Conservation (phyloP, 2,329 filamentous ascomycete genomes). For the Trichoderma semiorbis region DNA sequence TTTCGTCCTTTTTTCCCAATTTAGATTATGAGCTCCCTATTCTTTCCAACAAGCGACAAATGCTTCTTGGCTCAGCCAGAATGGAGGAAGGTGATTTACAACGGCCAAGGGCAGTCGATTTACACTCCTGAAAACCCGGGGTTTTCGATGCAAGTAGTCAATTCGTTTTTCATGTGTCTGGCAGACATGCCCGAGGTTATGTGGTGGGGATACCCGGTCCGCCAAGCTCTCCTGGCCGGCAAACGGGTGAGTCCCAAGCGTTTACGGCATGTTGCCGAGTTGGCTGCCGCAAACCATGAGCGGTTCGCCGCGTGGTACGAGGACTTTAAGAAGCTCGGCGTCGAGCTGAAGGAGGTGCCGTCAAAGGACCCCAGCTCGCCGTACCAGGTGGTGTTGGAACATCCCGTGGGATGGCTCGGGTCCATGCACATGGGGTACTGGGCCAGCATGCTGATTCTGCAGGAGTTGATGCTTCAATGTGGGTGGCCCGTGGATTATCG, state of each 20-base stretch:
- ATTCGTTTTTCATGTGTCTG: constrained; percentile 34
- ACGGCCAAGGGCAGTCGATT: constrained; percentile 26
- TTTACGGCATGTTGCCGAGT: constrained; percentile 29
- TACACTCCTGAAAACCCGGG: constrained; percentile 25
- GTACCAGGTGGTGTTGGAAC: constrained; percentile 33
- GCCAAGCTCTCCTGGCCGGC: constrained; percentile 22
- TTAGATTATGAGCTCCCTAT: constrained; percentile 39
- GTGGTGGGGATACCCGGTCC: constrained; percentile 28
- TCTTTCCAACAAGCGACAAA: constrained; percentile 32
- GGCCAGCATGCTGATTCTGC: constrained; percentile 39
- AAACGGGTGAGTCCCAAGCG: constrained; percentile 29
- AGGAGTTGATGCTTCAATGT: constrained; percentile 37
- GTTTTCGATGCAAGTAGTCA: constrained; percentile 27
- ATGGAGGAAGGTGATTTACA: constrained; percentile 36
- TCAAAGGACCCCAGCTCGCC: constrained; percentile 31
- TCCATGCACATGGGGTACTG: constrained; percentile 37
- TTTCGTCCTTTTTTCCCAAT: not conserved
- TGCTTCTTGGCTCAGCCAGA: constrained; percentile 37
- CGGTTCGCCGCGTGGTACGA: constrained; percentile 34
- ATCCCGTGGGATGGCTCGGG: constrained; percentile 33
- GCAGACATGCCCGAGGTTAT: constrained; percentile 35
- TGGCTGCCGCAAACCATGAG: constrained; percentile 29
- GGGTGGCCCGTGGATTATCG: constrained; percentile 27
- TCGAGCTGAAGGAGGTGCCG: constrained; percentile 28
- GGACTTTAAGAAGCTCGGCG: constrained; percentile 25